Conservation (phyloP, 129 eudicot genomes). For the Solidago caesia region DNA sequence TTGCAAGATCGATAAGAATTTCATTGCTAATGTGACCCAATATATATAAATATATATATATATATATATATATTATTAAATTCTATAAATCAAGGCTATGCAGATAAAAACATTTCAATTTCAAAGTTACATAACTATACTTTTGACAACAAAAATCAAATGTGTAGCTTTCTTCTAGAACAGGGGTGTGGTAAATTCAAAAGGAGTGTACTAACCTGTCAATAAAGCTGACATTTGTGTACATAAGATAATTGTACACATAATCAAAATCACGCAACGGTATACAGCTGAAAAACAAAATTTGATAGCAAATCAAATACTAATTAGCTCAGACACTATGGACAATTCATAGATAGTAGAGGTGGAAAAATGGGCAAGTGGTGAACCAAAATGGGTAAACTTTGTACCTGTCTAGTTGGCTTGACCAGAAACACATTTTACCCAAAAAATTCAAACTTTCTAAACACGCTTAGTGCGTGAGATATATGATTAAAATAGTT, state of each 20-base stretch:
- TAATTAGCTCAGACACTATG: constrained; percentile 15
- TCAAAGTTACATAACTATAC: background rate
- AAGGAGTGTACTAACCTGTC: constrained; percentile 59
- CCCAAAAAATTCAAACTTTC: background rate
- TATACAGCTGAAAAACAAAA: constrained; percentile 67
- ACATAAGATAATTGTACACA: constrained; percentile 86
- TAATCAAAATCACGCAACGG: constrained; percentile 74
- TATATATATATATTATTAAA: too few species aligned
- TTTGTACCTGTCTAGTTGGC: background rate
- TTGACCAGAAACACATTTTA: background rate
- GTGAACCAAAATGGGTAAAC: background rate
- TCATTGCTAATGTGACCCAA: background rate
- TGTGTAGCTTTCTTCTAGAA: background rate
- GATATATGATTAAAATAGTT: background rate
- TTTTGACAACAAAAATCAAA: constrained; percentile 15
- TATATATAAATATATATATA: background rate
- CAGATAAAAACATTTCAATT: background rate
- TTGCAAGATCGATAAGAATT: background rate
- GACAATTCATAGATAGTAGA: background rate
- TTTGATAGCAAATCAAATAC: constrained; percentile 13
- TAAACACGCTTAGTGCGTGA: background rate
- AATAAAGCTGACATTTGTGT: constrained; percentile 84
- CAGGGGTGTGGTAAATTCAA: constrained; percentile 9
- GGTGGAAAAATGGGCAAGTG: background rate
- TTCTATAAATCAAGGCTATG: background rate